Percentiles rank a stretch among this genome's conserved stretches.
Evolutionary conservation across 352 stramenopile genomes (phyloP).

Genomic region (Phytophthora capsici): DNA sequence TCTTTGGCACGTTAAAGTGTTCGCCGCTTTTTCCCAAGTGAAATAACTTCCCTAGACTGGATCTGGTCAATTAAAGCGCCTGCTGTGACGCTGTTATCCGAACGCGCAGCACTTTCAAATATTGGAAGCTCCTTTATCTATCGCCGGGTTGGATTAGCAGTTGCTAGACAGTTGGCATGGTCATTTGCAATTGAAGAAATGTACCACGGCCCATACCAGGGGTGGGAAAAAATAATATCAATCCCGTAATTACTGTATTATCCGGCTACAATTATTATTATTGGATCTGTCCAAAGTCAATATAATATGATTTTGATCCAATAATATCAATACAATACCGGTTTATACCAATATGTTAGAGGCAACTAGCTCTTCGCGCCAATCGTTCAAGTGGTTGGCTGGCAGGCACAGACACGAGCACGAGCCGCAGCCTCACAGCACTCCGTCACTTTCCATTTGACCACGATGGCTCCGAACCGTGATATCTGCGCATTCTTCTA

Average conservation of each 20-base stretch:
- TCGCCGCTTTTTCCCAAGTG: not conserved
- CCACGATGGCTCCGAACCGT: conserved; percentile 6
- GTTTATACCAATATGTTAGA: too few species aligned
- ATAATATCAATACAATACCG: conserved; percentile 12
- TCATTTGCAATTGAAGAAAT: too few species aligned
- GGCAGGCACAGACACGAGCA: not conserved
- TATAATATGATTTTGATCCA: conserved; percentile 13
- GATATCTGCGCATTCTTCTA: conserved; percentile 7
- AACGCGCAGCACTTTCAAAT: not conserved
- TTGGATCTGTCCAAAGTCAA: conserved; percentile 3
- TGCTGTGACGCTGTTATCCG: not conserved
- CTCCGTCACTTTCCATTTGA: not conserved
- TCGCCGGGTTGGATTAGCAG: not conserved
- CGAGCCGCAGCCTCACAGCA: not conserved
- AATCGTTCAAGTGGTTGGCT: too few species aligned
- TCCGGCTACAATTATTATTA: conserved; percentile 8
- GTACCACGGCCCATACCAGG: too few species aligned
- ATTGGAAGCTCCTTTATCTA: not conserved
- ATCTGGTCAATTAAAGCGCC: not conserved
- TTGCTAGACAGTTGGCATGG: too few species aligned
- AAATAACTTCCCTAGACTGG: not conserved
- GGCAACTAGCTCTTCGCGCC: too few species aligned
- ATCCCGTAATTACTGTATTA: conserved; percentile 8
- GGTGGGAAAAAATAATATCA: not conserved
- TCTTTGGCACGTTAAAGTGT: not conserved